Base-by-base conservation (phyloP, 352 stramenopile species). In the Saprolegnia diclina region DNA sequence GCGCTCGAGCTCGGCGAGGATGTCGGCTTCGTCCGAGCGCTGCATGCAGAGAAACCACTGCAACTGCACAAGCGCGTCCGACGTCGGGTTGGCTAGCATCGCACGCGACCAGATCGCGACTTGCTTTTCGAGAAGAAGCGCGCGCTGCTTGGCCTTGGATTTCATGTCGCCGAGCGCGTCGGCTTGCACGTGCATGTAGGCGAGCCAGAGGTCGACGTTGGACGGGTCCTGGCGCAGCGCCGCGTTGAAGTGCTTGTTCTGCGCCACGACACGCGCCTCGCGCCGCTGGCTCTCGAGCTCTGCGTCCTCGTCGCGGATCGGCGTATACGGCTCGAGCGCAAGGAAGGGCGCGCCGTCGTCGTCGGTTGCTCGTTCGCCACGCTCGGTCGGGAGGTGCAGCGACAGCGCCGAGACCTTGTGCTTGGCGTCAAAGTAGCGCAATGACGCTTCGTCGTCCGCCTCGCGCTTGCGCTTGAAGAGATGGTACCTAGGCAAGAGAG, bases 101-200 rank as follows among this genome's bases (percentile, higher is more conserved):
- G 86, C 86, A 66, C 77, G 86, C 16, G 77, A 62, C 48, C 89
- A 72, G 59, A 94, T 83, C 21, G 82, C 74, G 5, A 56, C 42
- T 74, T 94, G 86, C 63, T 92, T 92, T 21, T 91, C 82, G 19
- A 66, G 57, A 10, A 77, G 7, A 1, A 91, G 70, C 9, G 63
- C 61, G n/a, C 71, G 57, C 32, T 71, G 72, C 62, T 76, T 77
- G 4, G 38, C 73, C 42, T 73, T 78, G 11, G 40, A 59, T 5
- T 77, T 62, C 13, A 64, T 24, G 26, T 55, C 91, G 67, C 2
- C 77, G 73, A 13, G 78, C 71, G 26, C 76, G 79, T 42, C 37
- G n/a, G 86, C 78, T 71, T 94, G 86, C 48, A 92, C 90, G 0
- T 74, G 79, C n/a, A 91, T 79, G 32, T 90, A 78, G 54, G 91